phyloP scores from a whole-genome alignment of 2,329 filamentous ascomycete genomes.

The Piedraia hortae region DNA sequence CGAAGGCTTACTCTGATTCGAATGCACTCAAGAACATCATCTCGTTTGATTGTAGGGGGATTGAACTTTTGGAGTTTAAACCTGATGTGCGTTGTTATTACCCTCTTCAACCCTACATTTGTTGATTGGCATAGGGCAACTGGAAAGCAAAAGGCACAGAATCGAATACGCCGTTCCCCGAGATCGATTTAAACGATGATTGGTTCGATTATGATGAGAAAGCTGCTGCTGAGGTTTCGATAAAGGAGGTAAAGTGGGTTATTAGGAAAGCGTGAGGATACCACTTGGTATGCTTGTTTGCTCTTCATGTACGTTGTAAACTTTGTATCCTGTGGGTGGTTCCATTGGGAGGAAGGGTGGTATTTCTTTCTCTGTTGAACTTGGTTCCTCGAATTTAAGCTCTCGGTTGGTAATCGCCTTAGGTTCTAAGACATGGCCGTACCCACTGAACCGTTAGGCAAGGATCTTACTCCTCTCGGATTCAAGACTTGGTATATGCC shows the following conservation, averaged over 20 bases:
- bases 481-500: no score
- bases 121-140: slow-evolving; percentile 33
- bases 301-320: no score
- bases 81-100: slow-evolving; percentile 34
- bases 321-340: no score
- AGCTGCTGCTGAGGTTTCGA: slow-evolving; percentile 67
- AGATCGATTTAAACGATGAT: slow-evolving; percentile 63
- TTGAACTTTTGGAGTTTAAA: slow-evolving; percentile 79
- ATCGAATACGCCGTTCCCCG: slow-evolving; percentile 53
- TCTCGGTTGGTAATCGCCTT: no score
- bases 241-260: slow-evolving; percentile 71
- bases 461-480: no score
- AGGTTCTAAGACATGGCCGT: no score
- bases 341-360: no score
- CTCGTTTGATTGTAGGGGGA: slow-evolving; percentile 75
- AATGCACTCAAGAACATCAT: slow-evolving; percentile 54
- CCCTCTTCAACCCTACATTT: background rate
- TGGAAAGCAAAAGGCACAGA: slow-evolving; percentile 68
- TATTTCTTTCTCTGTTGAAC: no score
- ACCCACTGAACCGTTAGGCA: no score
- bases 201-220: slow-evolving; percentile 99
- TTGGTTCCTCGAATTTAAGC: no score
- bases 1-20: slow-evolving; percentile 39
- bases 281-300: no score
- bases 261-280: no score